These are phyloP conservation scores for Boechera retrofracta DNA, from an alignment of 345 rosid species.

Conservation along the genomic window DNA sequence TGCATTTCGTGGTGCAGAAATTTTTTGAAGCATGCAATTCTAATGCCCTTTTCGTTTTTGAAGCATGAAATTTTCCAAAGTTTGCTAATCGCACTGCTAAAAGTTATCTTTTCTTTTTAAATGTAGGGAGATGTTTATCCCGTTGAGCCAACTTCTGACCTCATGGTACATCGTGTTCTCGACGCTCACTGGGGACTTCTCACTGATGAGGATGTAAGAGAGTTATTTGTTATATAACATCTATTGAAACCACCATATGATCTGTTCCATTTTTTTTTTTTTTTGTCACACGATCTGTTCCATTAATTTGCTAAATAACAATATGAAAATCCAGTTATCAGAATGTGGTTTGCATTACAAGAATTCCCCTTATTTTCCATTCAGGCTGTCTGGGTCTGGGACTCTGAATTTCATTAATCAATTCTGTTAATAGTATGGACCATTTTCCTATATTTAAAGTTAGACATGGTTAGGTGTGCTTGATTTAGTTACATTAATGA, in stretches of 20 bases:
- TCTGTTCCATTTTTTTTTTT: neutral
- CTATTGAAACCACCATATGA: constrained; percentile 5
- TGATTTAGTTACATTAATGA: constrained; percentile 9
- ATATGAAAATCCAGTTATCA: constrained; percentile 20
- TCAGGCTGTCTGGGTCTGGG: constrained; percentile 21
- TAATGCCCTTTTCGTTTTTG: constrained; percentile 8
- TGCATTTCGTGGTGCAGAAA: constrained; percentile 8
- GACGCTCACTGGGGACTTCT: constrained; percentile 94
- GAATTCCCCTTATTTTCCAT: constrained; percentile 1
- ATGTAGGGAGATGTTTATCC: constrained; percentile 88
- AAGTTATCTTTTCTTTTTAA: constrained; percentile 21
- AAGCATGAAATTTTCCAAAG: neutral
- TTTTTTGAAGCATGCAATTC: constrained; percentile 23
- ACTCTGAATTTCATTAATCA: neutral
- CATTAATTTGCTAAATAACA: constrained; percentile 8
- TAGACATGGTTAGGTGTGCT: constrained; percentile 6
- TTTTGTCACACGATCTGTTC: neutral
- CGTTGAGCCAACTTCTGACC: constrained; percentile 60
- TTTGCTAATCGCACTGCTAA: constrained; percentile 22
- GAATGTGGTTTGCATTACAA: constrained; percentile 21
- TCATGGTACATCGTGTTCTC: constrained; percentile 60
- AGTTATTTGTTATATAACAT: constrained; percentile 5
- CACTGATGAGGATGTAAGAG: constrained; percentile 67
- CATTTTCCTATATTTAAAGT: too few relatives aligned
- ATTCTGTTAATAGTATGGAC: neutral